Evolutionary conservation across 2,329 filamentous ascomycete species (phyloP).

Genomic region (Hymenoscyphus salicellus): DNA sequence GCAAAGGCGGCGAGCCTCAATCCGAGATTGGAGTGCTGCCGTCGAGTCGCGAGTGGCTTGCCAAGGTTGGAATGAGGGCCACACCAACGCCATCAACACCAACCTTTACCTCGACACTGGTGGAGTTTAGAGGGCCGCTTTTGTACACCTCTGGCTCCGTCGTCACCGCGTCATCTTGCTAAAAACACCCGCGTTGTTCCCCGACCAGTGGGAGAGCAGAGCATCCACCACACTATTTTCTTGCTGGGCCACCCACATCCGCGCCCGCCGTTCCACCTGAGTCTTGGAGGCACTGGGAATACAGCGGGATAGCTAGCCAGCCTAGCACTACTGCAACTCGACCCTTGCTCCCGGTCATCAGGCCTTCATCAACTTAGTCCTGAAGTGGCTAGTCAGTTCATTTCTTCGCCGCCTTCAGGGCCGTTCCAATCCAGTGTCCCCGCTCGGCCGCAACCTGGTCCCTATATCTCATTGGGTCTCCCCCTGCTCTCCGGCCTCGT

Average conservation of each 20-base stretch:
- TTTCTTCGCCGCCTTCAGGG: neutral
- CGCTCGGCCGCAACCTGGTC: slow-evolving; percentile 15
- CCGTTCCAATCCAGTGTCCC: neutral
- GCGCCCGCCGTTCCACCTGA: slow-evolving; percentile 9
- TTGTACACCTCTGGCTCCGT: slow-evolving; percentile 13
- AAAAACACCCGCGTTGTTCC: slow-evolving; percentile 16
- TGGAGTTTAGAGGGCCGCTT: slow-evolving; percentile 6
- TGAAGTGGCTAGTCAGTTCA: slow-evolving; percentile 3
- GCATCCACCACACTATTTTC: neutral
- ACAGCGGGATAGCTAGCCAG: slow-evolving; percentile 1
- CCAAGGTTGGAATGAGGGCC: neutral
- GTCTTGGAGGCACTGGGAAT: neutral
- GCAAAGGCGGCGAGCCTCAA: slow-evolving; percentile 1
- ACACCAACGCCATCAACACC: neutral
- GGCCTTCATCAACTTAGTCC: neutral
- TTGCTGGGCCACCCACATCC: slow-evolving; percentile 1
- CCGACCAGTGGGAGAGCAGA: slow-evolving; percentile 2
- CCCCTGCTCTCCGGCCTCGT: neutral
- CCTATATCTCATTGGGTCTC: slow-evolving; percentile 9
- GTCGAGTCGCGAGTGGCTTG: neutral
- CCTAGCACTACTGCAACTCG: neutral
- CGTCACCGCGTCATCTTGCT: slow-evolving; percentile 26
- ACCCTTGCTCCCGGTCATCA: slow-evolving; percentile 15
- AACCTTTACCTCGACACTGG: too few relatives aligned
- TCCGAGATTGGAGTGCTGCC: neutral